phyloP scores from a whole-genome alignment of 192 early-diverging fungal species.

The Rhizoclosmatium globosum region DNA sequence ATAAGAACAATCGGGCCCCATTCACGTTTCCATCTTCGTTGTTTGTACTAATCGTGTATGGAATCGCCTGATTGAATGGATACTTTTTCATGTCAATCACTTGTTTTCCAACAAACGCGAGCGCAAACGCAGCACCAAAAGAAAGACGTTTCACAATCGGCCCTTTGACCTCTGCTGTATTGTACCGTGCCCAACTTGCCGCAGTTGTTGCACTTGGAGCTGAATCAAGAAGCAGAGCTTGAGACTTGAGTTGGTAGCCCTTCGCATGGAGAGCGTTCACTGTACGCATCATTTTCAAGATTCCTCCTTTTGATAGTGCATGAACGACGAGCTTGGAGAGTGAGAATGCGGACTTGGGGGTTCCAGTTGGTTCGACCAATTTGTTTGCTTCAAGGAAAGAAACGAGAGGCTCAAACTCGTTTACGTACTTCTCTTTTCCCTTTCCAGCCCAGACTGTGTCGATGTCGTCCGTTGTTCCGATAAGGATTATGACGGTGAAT shows the following conservation, averaged over 20 bases:
- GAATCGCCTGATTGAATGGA: background rate
- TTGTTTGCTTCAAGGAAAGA: background rate
- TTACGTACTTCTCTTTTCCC: background rate
- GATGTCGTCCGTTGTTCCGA: background rate
- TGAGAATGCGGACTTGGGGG: background rate
- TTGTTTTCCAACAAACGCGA: background rate
- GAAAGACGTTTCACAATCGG: background rate
- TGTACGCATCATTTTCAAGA: background rate
- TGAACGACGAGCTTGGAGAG: background rate
- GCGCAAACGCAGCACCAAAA: background rate
- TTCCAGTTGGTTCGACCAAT: background rate
- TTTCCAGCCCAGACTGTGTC: background rate
- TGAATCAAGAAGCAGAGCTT: background rate
- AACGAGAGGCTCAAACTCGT: background rate
- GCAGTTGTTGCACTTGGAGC: background rate
- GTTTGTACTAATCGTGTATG: background rate
- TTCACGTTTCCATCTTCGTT: constrained; percentile 14
- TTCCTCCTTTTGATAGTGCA: constrained; percentile 13
- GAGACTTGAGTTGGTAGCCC: background rate
- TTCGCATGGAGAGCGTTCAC: background rate
- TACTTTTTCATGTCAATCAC: background rate
- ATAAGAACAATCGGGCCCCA: constrained; percentile 10
- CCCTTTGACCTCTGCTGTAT: background rate
- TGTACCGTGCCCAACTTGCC: background rate
- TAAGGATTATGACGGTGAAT: background rate